Evolutionary conservation across 257 asterid species (phyloP).

Genomic region (Solanum okadae): DNA sequence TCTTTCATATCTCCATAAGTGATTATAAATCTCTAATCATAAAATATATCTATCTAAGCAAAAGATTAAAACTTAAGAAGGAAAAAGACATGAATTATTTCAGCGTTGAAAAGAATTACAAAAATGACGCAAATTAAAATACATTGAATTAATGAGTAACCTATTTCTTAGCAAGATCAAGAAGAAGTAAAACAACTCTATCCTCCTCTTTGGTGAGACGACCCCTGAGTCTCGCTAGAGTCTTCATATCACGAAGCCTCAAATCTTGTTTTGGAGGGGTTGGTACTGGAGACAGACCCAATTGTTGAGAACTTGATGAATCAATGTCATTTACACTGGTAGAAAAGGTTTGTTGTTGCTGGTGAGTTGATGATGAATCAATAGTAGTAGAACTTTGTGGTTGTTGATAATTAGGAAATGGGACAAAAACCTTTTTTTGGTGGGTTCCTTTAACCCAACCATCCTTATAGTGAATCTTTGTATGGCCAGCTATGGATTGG

Average conservation of each 20-base stretch:
- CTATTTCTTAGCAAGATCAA: too few relatives aligned
- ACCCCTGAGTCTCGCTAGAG: too few relatives aligned
- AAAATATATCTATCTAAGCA: not conserved
- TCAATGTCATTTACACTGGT: too few relatives aligned
- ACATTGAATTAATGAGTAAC: not conserved
- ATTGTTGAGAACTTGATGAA: too few relatives aligned
- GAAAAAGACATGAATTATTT: not conserved
- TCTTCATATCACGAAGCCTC: too few relatives aligned
- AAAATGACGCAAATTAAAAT: not conserved
- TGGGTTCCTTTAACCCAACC: not conserved
- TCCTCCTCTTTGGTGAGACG: too few relatives aligned
- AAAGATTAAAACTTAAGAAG: not conserved
- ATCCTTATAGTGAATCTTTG: not conserved
- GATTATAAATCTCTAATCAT: not conserved
- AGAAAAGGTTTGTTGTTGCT: too few relatives aligned
- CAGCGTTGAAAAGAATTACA: not conserved
- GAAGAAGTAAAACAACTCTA: too few relatives aligned
- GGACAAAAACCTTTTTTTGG: not conserved
- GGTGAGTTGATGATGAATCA: too few relatives aligned
- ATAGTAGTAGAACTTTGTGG: not conserved
- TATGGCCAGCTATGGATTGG: not conserved
- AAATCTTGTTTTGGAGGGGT: too few relatives aligned
- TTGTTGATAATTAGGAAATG: not conserved
- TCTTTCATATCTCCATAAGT: not conserved
- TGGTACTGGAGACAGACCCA: too few relatives aligned